A percentile compares a stretch with the other conserved stretches of the same genome.
These are phyloP conservation scores for Cinnamomum chago DNA, from an alignment of 164 flowering plant species.

Conservation along the genomic window DNA sequence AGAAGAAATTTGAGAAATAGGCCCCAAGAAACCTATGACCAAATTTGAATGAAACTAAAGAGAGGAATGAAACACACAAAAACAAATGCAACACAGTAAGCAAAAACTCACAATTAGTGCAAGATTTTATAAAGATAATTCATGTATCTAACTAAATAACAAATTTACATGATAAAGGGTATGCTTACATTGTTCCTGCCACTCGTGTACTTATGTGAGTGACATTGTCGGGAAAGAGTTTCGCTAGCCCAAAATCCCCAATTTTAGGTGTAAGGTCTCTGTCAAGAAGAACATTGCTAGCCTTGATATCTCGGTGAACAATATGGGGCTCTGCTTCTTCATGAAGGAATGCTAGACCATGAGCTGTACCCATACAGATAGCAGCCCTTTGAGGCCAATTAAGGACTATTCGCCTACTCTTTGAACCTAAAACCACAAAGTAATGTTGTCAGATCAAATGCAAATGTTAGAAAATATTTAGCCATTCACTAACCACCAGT, in stretches of 20 bases:
- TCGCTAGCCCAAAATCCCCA: slow-evolving; percentile 90
- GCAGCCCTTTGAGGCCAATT: slow-evolving; percentile 66
- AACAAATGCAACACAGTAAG: not conserved
- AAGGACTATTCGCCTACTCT: slow-evolving; percentile 31
- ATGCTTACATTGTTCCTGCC: slow-evolving; percentile 85
- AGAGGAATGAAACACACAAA: not conserved
- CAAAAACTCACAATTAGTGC: not conserved
- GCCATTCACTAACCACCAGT: not conserved
- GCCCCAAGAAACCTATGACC: not conserved
- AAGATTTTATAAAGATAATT: not conserved
- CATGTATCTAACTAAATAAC: too few relatives aligned
- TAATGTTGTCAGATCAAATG: not conserved
- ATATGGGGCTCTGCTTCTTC: slow-evolving; percentile 66
- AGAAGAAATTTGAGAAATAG: too few relatives aligned
- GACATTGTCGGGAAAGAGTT: slow-evolving; percentile 81
- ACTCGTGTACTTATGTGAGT: slow-evolving; percentile 86
- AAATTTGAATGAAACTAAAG: not conserved
- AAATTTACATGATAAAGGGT: not conserved
- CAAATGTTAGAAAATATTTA: not conserved
- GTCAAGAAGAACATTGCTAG: slow-evolving; percentile 85
- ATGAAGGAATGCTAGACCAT: slow-evolving; percentile 80
- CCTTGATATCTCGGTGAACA: slow-evolving; percentile 86
- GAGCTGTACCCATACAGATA: slow-evolving; percentile 69
- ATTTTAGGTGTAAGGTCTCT: slow-evolving; percentile 63
- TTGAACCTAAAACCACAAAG: slow-evolving; percentile 45